Evolutionary conservation across 176 grass and related monocot species (phyloP), one percentile per base, ranked within the genome.

Genomic region (Typha latifolia): DNA sequence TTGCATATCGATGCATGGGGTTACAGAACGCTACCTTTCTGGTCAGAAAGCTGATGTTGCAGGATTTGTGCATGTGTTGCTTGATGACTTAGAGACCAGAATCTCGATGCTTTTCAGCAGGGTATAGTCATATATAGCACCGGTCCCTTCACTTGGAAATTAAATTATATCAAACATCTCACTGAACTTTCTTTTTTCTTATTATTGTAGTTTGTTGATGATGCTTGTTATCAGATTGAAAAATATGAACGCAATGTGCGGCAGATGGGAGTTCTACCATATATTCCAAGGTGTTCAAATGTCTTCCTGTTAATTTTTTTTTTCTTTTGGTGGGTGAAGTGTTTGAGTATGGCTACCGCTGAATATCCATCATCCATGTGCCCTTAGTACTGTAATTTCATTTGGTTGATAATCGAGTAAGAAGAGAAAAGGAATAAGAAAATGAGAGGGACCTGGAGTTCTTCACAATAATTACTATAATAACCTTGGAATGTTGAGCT

Each of bases 221-320:
- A 97, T 80, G 85, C 88, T 50, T 97, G 88, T 52, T 97, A 75
- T 80, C 88, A 89, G 77, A 79, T 97, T 64, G 93, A 97, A 76
- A 97, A 92, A 49, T 84, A 82, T 77, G 88, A 97, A 72, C 83
- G 76, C 14, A 88, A 84, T 84, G 88, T 66, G 52, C 66, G 69
- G 24, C 85, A 82, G 72, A 61, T 86, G 52, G 93, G 93, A 84
- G 88, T 97, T 70, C 78, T 97, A 43, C 79, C 83, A 18, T 89
- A 89, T 81, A 92, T 97, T 74, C 77, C 85, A 16, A 97, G 93
- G 88, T 97, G 16, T 12, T 32, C 51, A 29, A 59, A 16, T 22
- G 14, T 15, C 49, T 26, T 68, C 5, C 12, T 16, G 50, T 23
- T 5, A 23, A 51, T 27, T 7, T 29, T 13, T 68, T 13, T 23